Conservation (phyloP, 768 basidiomycete species). For the Erythrobasidium yunnanense region DNA sequence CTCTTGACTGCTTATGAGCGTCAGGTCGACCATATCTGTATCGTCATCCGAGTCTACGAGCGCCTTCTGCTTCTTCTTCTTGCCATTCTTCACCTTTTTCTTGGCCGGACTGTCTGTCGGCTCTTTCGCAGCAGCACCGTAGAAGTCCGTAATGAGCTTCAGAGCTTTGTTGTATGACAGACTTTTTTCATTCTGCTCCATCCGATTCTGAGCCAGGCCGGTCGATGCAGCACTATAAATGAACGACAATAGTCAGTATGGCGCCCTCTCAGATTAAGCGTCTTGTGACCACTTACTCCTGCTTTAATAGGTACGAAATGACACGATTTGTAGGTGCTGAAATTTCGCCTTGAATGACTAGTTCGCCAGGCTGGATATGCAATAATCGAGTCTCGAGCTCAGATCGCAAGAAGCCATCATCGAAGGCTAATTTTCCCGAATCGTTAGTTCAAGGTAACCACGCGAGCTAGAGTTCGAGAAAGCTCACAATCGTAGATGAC, state of each 20-base stretch:
- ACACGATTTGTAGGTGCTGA: constrained; percentile 64
- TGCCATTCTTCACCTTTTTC: constrained; percentile 13
- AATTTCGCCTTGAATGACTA: constrained; percentile 47
- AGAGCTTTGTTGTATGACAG: constrained; percentile 13
- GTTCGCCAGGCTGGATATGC: constrained; percentile 70
- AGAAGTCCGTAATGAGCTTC: constrained; percentile 20
- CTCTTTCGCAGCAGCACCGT: background rate
- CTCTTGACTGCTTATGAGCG: background rate
- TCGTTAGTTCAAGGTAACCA: background rate
- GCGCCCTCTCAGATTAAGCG: background rate
- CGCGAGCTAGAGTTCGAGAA: background rate
- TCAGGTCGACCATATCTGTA: constrained; percentile 1
- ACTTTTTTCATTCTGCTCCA: constrained; percentile 9
- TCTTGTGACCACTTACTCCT: background rate
- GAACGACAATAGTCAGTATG: background rate
- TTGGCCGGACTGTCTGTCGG: background rate
- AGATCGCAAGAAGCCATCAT: constrained; percentile 70
- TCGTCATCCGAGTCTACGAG: background rate
- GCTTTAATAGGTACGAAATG: constrained; percentile 52
- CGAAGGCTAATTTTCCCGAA: constrained; percentile 19
- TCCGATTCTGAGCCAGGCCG: background rate
- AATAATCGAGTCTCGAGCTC: constrained; percentile 88
- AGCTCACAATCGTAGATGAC: constrained; percentile 69
- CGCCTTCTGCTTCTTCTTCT: background rate
- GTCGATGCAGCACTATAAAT: background rate